Percentiles rank a stretch among this genome's conserved stretches.
These are phyloP conservation scores for Beta corolliflora DNA, from an alignment of 179 eudicot genomes.

Conservation along the genomic window DNA sequence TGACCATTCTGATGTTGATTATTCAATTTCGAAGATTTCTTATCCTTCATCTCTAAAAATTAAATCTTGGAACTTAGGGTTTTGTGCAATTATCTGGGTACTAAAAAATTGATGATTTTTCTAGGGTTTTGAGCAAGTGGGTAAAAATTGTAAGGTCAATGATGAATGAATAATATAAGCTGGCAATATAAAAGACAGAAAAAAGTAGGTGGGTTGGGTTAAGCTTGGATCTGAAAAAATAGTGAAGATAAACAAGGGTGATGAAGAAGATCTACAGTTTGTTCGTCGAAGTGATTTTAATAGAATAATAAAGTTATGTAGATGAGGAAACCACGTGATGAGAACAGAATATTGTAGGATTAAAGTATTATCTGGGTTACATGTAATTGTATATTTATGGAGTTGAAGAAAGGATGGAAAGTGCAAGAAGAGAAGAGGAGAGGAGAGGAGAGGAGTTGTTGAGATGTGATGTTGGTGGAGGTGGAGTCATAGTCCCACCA, in stretches of 20 bases:
- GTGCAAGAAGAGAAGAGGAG: neutral
- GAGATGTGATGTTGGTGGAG: neutral
- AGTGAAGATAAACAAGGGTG: neutral
- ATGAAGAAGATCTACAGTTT: neutral
- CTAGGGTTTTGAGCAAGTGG: slow-evolving; percentile 26
- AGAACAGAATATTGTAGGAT: neutral
- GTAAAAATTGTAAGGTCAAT: neutral
- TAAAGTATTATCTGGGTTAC: slow-evolving; percentile 11
- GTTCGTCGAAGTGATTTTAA: neutral
- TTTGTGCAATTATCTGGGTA: neutral
- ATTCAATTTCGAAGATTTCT: slow-evolving; percentile 57
- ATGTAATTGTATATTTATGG: neutral
- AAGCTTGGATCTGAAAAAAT: slow-evolving; percentile 27
- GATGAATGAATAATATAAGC: neutral
- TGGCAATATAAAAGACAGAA: neutral
- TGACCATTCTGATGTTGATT: slow-evolving; percentile 62
- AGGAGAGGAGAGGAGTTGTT: neutral
- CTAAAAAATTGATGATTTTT: neutral
- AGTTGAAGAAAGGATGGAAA: neutral
- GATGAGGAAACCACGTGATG: slow-evolving; percentile 24
- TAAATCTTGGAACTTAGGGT: slow-evolving; percentile 9
- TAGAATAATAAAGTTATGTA: neutral
- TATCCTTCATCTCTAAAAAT: slow-evolving; percentile 36
- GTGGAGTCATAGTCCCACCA: no score
- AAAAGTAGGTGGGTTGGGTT: slow-evolving; percentile 19